Percentiles rank a stretch among this genome's conserved stretches.
These are phyloP conservation scores for Fusarium keratoplasticum DNA, from an alignment of 2,329 filamentous ascomycete genomes.

Conservation along the genomic window DNA sequence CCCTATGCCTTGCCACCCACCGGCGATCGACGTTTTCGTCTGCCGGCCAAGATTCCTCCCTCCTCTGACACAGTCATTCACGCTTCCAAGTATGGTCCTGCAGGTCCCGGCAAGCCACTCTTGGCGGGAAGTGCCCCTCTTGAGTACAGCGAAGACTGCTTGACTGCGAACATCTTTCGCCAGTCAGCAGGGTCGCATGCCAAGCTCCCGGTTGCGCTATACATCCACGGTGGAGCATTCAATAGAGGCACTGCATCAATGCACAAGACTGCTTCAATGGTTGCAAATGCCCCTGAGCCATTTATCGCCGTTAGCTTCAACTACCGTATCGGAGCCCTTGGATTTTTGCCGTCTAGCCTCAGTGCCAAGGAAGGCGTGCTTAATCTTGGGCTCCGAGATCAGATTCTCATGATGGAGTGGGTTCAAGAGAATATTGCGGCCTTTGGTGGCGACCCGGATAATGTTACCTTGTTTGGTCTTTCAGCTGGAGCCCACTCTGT, in stretches of 20 bases:
- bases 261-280: conserved; percentile 72
- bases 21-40: conserved; percentile 59
- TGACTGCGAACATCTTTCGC: conserved; percentile 65
- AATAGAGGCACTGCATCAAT: conserved; percentile 61
- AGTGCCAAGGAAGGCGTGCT: conserved; percentile 63
- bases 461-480: conserved; percentile 52
- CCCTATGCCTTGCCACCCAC: conserved; percentile 61
- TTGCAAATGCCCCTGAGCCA: conserved; percentile 62
- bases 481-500: conserved; percentile 65
- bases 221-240: conserved; percentile 63
- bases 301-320: conserved; percentile 63
- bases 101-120: conserved; percentile 40
- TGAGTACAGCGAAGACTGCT: conserved; percentile 62
- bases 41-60: conserved; percentile 44
- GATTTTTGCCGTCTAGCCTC: conserved; percentile 69
- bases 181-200: conserved; percentile 44
- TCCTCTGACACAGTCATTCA: conserved; percentile 46
- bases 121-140: conserved; percentile 34
- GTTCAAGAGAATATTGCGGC: conserved; percentile 63
- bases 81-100: conserved; percentile 53
- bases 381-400: conserved; percentile 66
- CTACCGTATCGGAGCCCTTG: conserved; percentile 68
- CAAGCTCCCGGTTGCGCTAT: conserved; percentile 61
- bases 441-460: conserved; percentile 64
- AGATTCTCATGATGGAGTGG: conserved; percentile 63